Evolutionary conservation across 1,284 basidiomycete genomes (phyloP), one percentile per base, ranked within the genome.

Genomic region (Naganishia albida): DNA sequence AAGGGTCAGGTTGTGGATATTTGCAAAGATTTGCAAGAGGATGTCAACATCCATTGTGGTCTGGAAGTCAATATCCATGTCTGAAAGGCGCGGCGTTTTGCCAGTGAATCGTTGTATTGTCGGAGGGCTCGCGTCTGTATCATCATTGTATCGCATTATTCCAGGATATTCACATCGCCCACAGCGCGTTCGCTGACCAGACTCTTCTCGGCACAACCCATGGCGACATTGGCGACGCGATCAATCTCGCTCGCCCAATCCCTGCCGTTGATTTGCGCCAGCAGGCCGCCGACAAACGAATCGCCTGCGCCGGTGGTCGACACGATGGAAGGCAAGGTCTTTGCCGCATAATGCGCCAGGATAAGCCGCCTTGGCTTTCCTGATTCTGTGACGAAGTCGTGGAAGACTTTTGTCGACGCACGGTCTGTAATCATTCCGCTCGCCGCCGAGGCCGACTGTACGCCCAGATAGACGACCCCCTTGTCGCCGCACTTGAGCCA

Each of bases 241-340:
- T 62, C 50, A 15, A 53, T 42, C 13, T 39, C 20, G 7, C 38
- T 4, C n/a, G 55, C 16, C 49, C 56, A 44, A 26, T 43, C 26
- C 30, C 26, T 10, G 30, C 48, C 25, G n/a, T 60, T 49, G 30
- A 60, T 18, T 18, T 76, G 75, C 15, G 78, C 74, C 18, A 81
- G 77, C 23, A 93, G 73, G 0, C 87, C 84, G 8, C 91, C 92
- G 3, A 90, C 91, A 23, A 94, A 84, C 2, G 90, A 87, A 77
- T 97, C 93, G 0, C 93, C 93, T 1, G 91, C 93, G 2, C 93
- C 93, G 0, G 93, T 96, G 12, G 91, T 90, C 71, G 88, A 93
- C 8, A 87, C 78, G 10, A 87, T 74, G 44, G 79, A 75, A n/a
- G 77, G 73, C 13, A 75, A 73, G 2, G 80, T 71, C 80, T n/a